These are phyloP conservation scores for Ogataea sp. DNA, from an alignment of 805 yeast species.

Conservation along the genomic window DNA sequence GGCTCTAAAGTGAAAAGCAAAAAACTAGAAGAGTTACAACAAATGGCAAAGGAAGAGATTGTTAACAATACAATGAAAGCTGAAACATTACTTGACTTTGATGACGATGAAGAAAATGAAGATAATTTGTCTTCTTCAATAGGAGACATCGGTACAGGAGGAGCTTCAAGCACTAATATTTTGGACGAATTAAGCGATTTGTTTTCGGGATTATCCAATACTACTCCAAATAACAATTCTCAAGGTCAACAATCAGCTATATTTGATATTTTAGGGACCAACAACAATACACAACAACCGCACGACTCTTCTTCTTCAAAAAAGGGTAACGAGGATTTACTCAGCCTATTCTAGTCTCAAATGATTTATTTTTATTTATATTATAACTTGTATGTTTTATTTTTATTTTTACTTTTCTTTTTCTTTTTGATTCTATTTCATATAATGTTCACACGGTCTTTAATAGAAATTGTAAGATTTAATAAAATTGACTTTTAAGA, in stretches of 20 bases:
- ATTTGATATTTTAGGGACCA: neutral
- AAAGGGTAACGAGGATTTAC: neutral
- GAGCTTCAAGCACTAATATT: slow-evolving; percentile 25
- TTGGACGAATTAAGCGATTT: slow-evolving; percentile 73
- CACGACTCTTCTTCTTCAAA: neutral
- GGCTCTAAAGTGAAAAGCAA: slow-evolving; percentile 31
- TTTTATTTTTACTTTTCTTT: neutral
- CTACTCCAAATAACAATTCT: neutral
- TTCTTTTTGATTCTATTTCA: neutral
- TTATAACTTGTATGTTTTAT: too few species aligned
- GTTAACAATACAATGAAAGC: slow-evolving; percentile 50
- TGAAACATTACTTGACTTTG: slow-evolving; percentile 82
- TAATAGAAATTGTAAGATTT: too few species aligned
- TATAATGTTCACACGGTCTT: too few species aligned
- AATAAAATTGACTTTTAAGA: too few species aligned
- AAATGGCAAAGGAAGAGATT: slow-evolving; percentile 69
- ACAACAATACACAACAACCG: neutral
- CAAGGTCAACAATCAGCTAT: neutral
- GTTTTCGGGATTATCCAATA: slow-evolving; percentile 36
- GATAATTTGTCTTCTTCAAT: slow-evolving; percentile 1
- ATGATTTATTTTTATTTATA: too few species aligned
- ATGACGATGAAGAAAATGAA: slow-evolving; percentile 41
- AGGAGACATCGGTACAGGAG: too few species aligned
- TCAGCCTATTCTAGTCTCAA: neutral
- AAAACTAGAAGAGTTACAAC: slow-evolving; percentile 70